Evolutionary conservation across 2,329 filamentous ascomycete genomes (phyloP).

Genomic region (Sodiomyces alkalinus): DNA sequence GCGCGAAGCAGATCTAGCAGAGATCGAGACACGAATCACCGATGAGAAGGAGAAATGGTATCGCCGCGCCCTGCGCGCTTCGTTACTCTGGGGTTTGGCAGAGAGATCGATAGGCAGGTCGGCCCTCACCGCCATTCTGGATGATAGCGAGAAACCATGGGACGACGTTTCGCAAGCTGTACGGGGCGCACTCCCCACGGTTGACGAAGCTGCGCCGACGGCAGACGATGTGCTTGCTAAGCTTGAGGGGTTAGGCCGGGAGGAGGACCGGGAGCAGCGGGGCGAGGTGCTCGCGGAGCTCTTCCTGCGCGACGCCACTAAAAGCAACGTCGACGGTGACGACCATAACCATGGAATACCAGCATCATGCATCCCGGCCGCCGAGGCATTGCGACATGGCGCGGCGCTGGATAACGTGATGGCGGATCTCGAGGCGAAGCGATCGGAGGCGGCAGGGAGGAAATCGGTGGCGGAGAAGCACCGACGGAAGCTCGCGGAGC

Average conservation of each 20-base stretch:
- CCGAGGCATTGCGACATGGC: constrained; percentile 19
- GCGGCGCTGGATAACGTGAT: constrained; percentile 15
- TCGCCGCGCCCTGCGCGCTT: constrained; percentile 16
- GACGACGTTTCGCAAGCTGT: constrained; percentile 1
- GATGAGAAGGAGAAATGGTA: constrained; percentile 40
- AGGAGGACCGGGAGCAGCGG: neutral
- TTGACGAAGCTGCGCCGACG: neutral
- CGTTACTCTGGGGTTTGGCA: constrained; percentile 3
- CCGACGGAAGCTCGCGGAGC: constrained; percentile 25
- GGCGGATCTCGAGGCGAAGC: constrained; percentile 13
- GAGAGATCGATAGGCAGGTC: constrained; percentile 5
- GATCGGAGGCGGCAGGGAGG: constrained; percentile 9
- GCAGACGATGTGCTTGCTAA: constrained; percentile 4
- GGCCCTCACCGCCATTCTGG: constrained; percentile 3
- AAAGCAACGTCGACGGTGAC: constrained; percentile 16
- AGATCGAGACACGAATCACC: constrained; percentile 32
- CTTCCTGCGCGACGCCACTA: constrained; percentile 20
- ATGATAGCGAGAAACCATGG: constrained; percentile 1
- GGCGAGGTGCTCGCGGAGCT: constrained; percentile 5
- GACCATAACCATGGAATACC: no score
- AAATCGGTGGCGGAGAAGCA: constrained; percentile 23
- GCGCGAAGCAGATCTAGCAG: constrained; percentile 24
- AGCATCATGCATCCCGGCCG: constrained; percentile 19
- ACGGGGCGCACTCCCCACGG: constrained; percentile 3
- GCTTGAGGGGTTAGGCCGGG: neutral